A percentile compares a stretch with the other conserved stretches of the same genome.
Conservation (phyloP, 1,284 basidiomycete genomes). For the Neonothopanus nambi region DNA sequence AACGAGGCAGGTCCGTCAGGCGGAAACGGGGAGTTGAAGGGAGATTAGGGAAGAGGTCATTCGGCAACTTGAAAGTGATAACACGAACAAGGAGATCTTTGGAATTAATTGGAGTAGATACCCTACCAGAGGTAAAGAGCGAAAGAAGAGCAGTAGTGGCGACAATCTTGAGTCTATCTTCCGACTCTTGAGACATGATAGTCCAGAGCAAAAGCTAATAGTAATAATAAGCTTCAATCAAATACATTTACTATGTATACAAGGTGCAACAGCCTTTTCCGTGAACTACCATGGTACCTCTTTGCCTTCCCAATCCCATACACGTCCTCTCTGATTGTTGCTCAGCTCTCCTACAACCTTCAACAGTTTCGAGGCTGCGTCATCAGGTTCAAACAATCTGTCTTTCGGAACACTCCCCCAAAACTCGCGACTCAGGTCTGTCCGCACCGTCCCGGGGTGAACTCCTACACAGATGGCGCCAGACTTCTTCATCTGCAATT, state of each 20-base stretch:
- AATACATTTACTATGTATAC: too few species aligned
- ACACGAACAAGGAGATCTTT: conserved; percentile 63
- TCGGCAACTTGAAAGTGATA: conserved; percentile 50
- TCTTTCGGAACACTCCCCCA: conserved; percentile 40
- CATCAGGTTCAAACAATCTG: conserved; percentile 60
- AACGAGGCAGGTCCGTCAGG: conserved; percentile 61
- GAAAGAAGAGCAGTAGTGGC: conserved; percentile 41
- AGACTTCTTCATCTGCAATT: conserved; percentile 53
- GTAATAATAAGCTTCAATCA: too few species aligned
- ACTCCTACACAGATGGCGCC: conserved; percentile 59
- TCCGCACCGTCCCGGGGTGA: conserved; percentile 65
- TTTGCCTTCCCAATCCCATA: conserved; percentile 74
- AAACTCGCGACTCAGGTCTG: conserved; percentile 54
- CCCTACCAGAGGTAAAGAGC: conserved; percentile 43
- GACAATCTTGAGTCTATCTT: conserved; percentile 10
- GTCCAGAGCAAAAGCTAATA: too few species aligned
- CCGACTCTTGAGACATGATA: background rate
- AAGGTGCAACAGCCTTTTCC: too few species aligned
- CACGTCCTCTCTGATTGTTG: conserved; percentile 54
- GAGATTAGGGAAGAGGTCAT: conserved; percentile 42
- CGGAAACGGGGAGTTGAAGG: conserved; percentile 47
- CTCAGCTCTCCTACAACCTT: conserved; percentile 52
- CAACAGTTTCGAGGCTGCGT: conserved; percentile 58
- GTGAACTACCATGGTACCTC: conserved; percentile 29
- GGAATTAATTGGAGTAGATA: conserved; percentile 57